These are phyloP conservation scores for Eleusine coracana DNA, from an alignment of 176 grass and related monocot species.

Conservation along the genomic window DNA sequence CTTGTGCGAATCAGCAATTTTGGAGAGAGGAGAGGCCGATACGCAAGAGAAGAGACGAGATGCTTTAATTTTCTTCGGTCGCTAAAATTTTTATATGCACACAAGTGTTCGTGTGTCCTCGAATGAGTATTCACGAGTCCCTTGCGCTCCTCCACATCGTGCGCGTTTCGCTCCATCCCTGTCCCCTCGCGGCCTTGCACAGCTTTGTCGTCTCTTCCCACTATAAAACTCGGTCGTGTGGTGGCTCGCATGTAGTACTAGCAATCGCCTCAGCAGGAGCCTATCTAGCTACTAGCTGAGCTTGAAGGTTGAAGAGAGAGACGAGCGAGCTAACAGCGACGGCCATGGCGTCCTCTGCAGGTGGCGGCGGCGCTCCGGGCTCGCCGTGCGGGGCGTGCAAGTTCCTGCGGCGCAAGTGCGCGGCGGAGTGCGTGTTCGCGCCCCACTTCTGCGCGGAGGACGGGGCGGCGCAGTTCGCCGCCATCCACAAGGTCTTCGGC, in stretches of 20 bases:
- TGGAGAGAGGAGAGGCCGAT: not conserved
- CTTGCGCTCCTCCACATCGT: slow-evolving; percentile 40
- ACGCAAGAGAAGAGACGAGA: slow-evolving; percentile 14
- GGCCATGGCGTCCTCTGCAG: slow-evolving; percentile 29
- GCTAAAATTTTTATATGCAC: not conserved
- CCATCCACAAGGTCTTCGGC: slow-evolving; percentile 96
- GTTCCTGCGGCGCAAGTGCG: slow-evolving; percentile 85
- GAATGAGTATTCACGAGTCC: slow-evolving; percentile 35
- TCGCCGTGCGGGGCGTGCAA: slow-evolving; percentile 97
- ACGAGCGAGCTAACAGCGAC: not conserved
- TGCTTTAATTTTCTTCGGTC: not conserved
- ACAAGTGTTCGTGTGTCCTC: slow-evolving; percentile 29
- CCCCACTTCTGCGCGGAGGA: slow-evolving; percentile 94
- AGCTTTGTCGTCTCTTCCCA: slow-evolving; percentile 15
- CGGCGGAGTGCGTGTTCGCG: slow-evolving; percentile 86
- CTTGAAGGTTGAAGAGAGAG: not conserved
- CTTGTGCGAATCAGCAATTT: slow-evolving; percentile 30
- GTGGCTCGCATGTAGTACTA: not conserved
- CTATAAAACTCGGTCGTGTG: slow-evolving; percentile 42
- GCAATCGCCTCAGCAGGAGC: not conserved
- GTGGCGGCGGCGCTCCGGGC: slow-evolving; percentile 39
- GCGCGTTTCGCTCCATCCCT: slow-evolving; percentile 53
- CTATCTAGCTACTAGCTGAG: not conserved
- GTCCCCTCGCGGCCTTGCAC: slow-evolving; percentile 43
- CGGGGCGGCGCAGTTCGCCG: slow-evolving; percentile 81